Evolutionary conservation across 306 rosid genomes (phyloP), one percentile per base, ranked within the genome.

Genomic region (Pyrus betulifolia): DNA sequence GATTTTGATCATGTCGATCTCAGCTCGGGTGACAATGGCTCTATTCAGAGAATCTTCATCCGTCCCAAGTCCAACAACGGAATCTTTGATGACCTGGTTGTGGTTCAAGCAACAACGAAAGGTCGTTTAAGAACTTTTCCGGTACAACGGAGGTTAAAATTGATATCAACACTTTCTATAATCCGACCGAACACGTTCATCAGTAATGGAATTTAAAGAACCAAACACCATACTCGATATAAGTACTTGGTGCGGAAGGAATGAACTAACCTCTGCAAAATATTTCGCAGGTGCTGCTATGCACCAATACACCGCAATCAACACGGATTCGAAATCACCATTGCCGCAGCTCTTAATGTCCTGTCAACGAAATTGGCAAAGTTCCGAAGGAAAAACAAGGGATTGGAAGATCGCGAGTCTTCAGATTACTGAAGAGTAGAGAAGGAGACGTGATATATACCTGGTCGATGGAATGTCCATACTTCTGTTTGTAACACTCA

Each of bases 31-130:
- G 64, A 96, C 85, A 23, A 96, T 91, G n/a, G 87, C 91, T 88
- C 99, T 86, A 62, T 80, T 87, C 44, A 96, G 89, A 1, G 97
- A 85, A 61, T 87, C 96, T 85, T 96, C 99, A 68, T 92, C 98
- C 0, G 99, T 96, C 79, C 99, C 99, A 1, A 92, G 57, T 75
- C 99, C 99, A 42, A 83, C 49, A 27, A 87, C 71, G 4, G 99
- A 85, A 63, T 86, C 90, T 58, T 88, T 85, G 27, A 92, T 73
- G 28, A 96, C 98, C 99, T 96, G 87, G 18, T 76, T 23, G 63
- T 58, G 42, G 71, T 71, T 57, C 71, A 78, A 76, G 60, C 31
- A 72, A 79, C 52, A 31, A 27, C 6, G 15, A 49, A 3, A 31
- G 21, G 67, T 45, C 54, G 58, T 12, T 42, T 21, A 21, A 78